These are phyloP conservation scores for Xerophyta viscosa DNA, from an alignment of 106 monocot species.

Conservation along the genomic window DNA sequence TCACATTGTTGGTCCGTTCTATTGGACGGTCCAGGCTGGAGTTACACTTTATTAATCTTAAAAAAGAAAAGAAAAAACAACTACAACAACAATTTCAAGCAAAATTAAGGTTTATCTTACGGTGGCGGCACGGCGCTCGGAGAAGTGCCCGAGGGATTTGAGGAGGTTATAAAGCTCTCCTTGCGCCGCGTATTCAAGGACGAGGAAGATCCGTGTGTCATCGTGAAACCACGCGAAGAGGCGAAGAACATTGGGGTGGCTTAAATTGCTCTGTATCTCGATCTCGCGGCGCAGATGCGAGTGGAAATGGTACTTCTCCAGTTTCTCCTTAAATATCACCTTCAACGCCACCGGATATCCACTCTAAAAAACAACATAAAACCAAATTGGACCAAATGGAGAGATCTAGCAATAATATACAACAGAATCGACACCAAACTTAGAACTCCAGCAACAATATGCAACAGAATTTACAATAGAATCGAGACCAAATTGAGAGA, in stretches of 20 bases:
- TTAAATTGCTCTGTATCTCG: constrained; percentile 65
- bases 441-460: too few species aligned
- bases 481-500: too few species aligned
- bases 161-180: constrained; percentile 86
- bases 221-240: constrained; percentile 91
- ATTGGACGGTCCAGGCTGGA: too few species aligned
- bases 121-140: constrained; percentile 69
- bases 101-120: constrained; percentile 28
- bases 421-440: too few species aligned
- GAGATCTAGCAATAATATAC: too few species aligned
- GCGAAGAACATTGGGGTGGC: constrained; percentile 78
- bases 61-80: not conserved
- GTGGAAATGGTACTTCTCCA: constrained; percentile 82
- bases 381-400: too few species aligned
- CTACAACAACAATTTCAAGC: not conserved
- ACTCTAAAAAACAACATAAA: constrained; percentile 32
- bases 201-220: constrained; percentile 60
- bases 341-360: constrained; percentile 76
- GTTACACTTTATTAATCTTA: too few species aligned
- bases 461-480: too few species aligned
- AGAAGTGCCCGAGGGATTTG: constrained; percentile 45
- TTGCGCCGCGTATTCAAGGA: constrained; percentile 73
- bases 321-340: constrained; percentile 72
- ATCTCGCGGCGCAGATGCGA: constrained; percentile 75
- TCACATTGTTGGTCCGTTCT: too few species aligned